These are phyloP conservation scores for Kluyveromyces aestuarii DNA, from an alignment of 805 yeast species.

Conservation along the genomic window DNA sequence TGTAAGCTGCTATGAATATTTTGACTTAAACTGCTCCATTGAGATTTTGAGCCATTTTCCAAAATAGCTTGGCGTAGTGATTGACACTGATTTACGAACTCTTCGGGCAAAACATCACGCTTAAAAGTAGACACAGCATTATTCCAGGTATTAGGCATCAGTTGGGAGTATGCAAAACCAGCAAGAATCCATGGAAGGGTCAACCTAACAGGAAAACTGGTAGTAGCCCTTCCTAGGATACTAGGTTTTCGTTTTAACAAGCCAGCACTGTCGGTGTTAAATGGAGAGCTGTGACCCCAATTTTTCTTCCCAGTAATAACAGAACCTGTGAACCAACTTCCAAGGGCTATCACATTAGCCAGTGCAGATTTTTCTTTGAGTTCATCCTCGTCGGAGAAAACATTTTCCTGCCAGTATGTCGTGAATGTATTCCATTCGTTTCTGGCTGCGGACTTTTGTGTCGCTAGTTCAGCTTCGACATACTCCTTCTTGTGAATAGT, in stretches of 20 bases:
- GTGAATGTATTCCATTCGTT: constrained; percentile 7
- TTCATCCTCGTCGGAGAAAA: constrained; percentile 19
- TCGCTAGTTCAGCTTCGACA: constrained; percentile 12
- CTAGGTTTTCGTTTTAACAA: constrained; percentile 8
- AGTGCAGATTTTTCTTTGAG: constrained; percentile 18
- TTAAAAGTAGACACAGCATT: constrained; percentile 11
- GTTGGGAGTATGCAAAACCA: constrained; percentile 12
- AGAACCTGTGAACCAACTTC: constrained; percentile 22
- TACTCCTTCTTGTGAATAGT: constrained; percentile 7
- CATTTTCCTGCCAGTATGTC: constrained; percentile 11
- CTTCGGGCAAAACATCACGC: constrained; percentile 14
- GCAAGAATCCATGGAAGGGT: constrained; percentile 19
- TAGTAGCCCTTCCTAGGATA: constrained; percentile 9
- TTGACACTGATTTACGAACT: constrained; percentile 7
- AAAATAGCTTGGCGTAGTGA: constrained; percentile 7
- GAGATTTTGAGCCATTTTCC: constrained; percentile 6
- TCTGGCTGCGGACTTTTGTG: constrained; percentile 11
- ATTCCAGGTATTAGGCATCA: constrained; percentile 20
- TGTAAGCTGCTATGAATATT: constrained; percentile 9
- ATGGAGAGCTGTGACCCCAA: constrained; percentile 13
- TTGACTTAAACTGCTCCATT: constrained; percentile 2
- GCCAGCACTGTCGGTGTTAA: constrained; percentile 4
- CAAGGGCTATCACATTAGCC: constrained; percentile 17
- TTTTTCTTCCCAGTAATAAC: constrained; percentile 19
- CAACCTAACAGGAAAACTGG: constrained; percentile 20